Base-by-base conservation (phyloP, 176 grass and related monocot genomes). In the Luzula sylvatica region DNA sequence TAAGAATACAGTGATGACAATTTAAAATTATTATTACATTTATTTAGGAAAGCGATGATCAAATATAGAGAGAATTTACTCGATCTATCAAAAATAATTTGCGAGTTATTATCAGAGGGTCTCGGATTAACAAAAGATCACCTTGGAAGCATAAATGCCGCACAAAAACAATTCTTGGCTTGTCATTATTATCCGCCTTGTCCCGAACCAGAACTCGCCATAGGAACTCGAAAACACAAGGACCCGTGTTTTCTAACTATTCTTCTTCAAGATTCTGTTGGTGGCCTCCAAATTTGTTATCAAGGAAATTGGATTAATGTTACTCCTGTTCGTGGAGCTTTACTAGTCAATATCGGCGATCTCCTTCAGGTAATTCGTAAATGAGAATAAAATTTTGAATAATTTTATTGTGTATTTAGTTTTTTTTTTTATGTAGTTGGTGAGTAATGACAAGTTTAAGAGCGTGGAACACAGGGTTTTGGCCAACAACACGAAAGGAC, bases 131-230 rank as follows among this genome's bases (percentile, higher is more conserved):
- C 41, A 18, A 64, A 45, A 21, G 15, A 64, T 27, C 42, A 48
- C 8, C 42, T 64, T 27, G 43, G 13, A 32, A 64, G 15, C 43
- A 64, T 64, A 20, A 64, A 64, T 17, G 43, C 60, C 3, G 23
- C 24, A 50, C 60, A 64, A 22, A 64, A 64, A 28, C 24, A 48
- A 64, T 64, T 64, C 11, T 6, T 64, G 13, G 60, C 30, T 28
- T 64, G 60, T 49, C 60, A 64, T 20, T 64, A 64, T 25, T 64
- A 64, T 42, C 60, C 60, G 5, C 60, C 60, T 8, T 64, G 60
- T 25, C 60, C 60, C 8, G 60, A 64, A 23, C 60, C 60, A 7
- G 60, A 64, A 1, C 60, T 64, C 15, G 25, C 43, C 8, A 35
- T 64, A 15, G 60, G 60, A 22, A 64, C 8, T 17, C 26, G 2